phyloP scores from a whole-genome alignment of 768 basidiomycete genomes.

The Galerina marginata region DNA sequence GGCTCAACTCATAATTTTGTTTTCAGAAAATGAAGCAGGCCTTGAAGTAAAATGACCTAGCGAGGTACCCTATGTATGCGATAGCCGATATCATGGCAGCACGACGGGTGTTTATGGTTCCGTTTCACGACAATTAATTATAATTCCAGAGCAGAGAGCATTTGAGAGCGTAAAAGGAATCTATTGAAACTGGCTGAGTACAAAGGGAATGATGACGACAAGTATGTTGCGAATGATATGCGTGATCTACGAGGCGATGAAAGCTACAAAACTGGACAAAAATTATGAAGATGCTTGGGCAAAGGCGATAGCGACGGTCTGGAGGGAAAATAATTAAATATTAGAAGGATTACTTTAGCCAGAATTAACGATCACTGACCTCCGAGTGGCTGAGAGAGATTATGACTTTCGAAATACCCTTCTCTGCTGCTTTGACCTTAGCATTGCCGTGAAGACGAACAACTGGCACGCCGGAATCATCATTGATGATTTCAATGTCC shows the following conservation, averaged over 20 bases:
- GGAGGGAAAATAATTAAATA: slow-evolving; percentile 11
- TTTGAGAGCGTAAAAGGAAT: not conserved
- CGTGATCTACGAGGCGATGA: slow-evolving; percentile 13
- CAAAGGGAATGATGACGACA: not conserved
- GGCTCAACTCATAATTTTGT: not conserved
- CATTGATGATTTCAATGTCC: slow-evolving; percentile 93
- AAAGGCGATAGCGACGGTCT: slow-evolving; percentile 89
- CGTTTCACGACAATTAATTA: not conserved
- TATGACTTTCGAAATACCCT: slow-evolving; percentile 76
- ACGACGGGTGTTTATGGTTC: not conserved
- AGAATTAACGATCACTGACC: slow-evolving; percentile 48
- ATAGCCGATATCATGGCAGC: too few species aligned
- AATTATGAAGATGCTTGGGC: slow-evolving; percentile 67
- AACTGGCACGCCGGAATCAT: slow-evolving; percentile 76
- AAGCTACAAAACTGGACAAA: not conserved
- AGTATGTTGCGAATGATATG: slow-evolving; percentile 18
- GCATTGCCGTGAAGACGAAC: slow-evolving; percentile 85
- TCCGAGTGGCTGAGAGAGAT: slow-evolving; percentile 94
- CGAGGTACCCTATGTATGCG: too few species aligned
- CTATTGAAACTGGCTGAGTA: slow-evolving; percentile 4
- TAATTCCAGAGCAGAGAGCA: not conserved
- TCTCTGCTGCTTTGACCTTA: slow-evolving; percentile 67
- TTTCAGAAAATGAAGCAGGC: slow-evolving; percentile 83
- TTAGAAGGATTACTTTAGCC: slow-evolving; percentile 13
- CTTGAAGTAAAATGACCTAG: slow-evolving; percentile 54